These are phyloP conservation scores for Pyricularia sp. DNA, from an alignment of 2,329 filamentous ascomycete genomes.

Conservation along the genomic window DNA sequence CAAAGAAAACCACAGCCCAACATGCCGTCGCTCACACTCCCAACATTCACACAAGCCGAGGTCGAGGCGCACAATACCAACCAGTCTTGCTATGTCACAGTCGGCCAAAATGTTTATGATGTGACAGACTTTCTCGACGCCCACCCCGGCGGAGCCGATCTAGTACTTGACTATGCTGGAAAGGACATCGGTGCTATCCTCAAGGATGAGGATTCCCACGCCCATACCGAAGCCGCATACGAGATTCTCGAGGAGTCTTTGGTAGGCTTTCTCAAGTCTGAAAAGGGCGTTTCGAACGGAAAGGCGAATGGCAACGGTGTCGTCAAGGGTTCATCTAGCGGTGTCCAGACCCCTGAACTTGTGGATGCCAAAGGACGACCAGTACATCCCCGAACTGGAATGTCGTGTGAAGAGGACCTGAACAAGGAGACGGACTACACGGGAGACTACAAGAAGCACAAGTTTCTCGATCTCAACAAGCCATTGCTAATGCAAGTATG, in stretches of 20 bases:
- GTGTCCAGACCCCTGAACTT: constrained; percentile 23
- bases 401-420: constrained; percentile 80
- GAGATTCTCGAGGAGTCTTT: constrained; percentile 82
- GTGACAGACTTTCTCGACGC: constrained; percentile 81
- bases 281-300: constrained; percentile 27
- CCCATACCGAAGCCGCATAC: constrained; percentile 86
- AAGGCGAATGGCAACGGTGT: constrained; percentile 22
- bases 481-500: constrained; percentile 83
- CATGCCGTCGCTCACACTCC: constrained; percentile 74
- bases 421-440: constrained; percentile 67
- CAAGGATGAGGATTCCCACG: constrained; percentile 69
- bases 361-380: constrained; percentile 15
- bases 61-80: constrained; percentile 66
- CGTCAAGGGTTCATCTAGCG: constrained; percentile 18
- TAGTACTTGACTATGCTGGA: constrained; percentile 81
- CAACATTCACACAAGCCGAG: constrained; percentile 69
- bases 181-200: constrained; percentile 76
- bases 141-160: constrained; percentile 79
- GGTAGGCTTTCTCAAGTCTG: constrained; percentile 63
- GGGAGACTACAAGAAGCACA: constrained; percentile 75
- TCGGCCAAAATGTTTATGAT: constrained; percentile 87
- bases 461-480: constrained; percentile 79
- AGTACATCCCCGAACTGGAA: constrained; percentile 59
- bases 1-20: constrained; percentile 4
- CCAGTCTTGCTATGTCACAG: constrained; percentile 84